Evolutionary conservation across 208 protist species (phyloP).

Genomic region (Willaertia magna): DNA sequence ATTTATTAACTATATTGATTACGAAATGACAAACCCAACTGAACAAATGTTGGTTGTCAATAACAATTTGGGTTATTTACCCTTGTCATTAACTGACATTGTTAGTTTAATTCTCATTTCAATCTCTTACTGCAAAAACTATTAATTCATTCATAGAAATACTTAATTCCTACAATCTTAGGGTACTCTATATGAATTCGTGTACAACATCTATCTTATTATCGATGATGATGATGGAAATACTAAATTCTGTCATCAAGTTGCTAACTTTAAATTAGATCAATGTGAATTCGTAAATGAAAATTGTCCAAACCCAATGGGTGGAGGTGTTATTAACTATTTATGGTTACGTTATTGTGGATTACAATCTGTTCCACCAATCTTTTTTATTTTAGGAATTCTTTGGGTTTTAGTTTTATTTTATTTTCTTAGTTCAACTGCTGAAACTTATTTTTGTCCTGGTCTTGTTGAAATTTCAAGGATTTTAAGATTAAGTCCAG

Average conservation of each 20-base stretch:
- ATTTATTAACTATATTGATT: too few relatives aligned
- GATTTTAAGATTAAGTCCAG: neutral
- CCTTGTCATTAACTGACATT: too few relatives aligned
- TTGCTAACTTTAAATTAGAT: neutral
- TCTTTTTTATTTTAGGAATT: neutral
- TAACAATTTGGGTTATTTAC: too few relatives aligned
- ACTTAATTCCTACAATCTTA: too few relatives aligned
- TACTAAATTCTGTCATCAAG: neutral
- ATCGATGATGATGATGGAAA: slow-evolving; percentile 4
- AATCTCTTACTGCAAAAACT: too few relatives aligned
- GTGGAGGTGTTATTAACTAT: neutral
- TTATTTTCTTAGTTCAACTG: neutral
- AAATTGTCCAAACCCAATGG: slow-evolving; percentile 9
- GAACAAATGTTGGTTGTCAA: too few relatives aligned
- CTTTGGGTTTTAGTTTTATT: neutral
- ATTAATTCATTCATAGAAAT: too few relatives aligned
- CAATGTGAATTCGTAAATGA: neutral
- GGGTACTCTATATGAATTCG: too few relatives aligned
- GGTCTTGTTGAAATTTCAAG: neutral
- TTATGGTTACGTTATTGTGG: slow-evolving; percentile 1
- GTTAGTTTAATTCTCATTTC: too few relatives aligned
- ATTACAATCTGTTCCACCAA: neutral
- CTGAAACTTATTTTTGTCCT: neutral
- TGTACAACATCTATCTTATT: too few relatives aligned
- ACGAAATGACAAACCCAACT: too few relatives aligned